phyloP scores from a whole-genome alignment of 2,329 filamentous ascomycete species.

The Gaeumannomyces sp. region DNA sequence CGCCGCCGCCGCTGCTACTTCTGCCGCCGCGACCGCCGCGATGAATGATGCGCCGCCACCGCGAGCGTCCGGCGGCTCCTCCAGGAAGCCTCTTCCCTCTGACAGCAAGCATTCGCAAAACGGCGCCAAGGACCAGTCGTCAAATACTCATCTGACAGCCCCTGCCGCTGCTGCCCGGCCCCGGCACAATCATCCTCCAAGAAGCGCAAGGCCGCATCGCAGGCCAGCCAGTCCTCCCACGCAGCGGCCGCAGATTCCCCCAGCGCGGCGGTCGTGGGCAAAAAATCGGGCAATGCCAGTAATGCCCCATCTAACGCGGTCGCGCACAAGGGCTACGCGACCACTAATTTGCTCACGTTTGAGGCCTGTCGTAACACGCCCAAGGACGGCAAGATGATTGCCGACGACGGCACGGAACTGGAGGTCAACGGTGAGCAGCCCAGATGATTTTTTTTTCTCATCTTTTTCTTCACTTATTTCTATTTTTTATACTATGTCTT shows the following conservation, averaged over 20 bases:
- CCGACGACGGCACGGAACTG: slow-evolving; percentile 84
- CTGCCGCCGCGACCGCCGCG: slow-evolving; percentile 14
- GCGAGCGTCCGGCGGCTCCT: slow-evolving; percentile 20
- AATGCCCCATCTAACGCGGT: slow-evolving; percentile 1
- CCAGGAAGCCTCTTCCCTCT: slow-evolving; percentile 23
- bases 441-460: background rate
- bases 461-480: slow-evolving; percentile 7
- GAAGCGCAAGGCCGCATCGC: slow-evolving; percentile 73
- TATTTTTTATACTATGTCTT: background rate
- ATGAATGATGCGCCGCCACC: slow-evolving; percentile 15
- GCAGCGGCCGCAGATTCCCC: slow-evolving; percentile 18
- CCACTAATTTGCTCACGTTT: slow-evolving; percentile 88
- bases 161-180: slow-evolving; percentile 8
- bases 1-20: slow-evolving; percentile 27
- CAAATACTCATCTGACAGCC: slow-evolving; percentile 7
- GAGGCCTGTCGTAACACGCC: slow-evolving; percentile 62
- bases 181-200: slow-evolving; percentile 57
- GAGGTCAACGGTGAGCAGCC: slow-evolving; percentile 71
- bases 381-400: slow-evolving; percentile 71
- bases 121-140: slow-evolving; percentile 28
- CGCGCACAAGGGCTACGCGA: slow-evolving; percentile 37
- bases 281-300: slow-evolving; percentile 5
- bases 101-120: slow-evolving; percentile 33
- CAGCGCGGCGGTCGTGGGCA: slow-evolving; percentile 1
- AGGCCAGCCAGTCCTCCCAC: slow-evolving; percentile 20